Percentiles rank a stretch among this genome's conserved stretches.
Conservation (phyloP, 257 asterid genomes). For the Fraxinus americana region DNA sequence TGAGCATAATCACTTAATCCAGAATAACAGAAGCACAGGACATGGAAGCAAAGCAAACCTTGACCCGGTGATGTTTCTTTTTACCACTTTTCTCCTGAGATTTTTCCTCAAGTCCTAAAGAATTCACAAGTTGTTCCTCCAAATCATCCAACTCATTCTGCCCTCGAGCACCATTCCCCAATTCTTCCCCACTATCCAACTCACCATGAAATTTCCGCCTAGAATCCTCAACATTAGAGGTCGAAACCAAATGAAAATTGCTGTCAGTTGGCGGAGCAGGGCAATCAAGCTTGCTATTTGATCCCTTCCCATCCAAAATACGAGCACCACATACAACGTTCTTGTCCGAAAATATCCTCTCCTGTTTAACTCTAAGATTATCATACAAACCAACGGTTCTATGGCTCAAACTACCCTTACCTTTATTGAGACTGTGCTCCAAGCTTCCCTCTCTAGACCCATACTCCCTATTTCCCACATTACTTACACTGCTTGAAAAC, state of each 20-base stretch:
- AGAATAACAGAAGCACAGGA: constrained; percentile 11
- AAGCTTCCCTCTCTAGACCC: constrained; percentile 33
- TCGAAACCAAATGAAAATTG: constrained; percentile 40
- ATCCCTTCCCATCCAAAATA: constrained; percentile 27
- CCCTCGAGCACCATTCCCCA: constrained; percentile 25
- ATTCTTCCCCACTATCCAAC: constrained; percentile 28
- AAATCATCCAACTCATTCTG: constrained; percentile 44
- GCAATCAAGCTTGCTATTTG: constrained; percentile 41
- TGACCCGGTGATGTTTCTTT: constrained; percentile 59
- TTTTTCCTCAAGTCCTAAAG: constrained; percentile 57
- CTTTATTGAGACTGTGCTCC: constrained; percentile 44
- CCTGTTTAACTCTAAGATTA: constrained; percentile 15
- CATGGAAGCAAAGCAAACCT: constrained; percentile 43
- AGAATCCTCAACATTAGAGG: too few species aligned
- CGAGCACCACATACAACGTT: constrained; percentile 17
- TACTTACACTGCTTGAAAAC: constrained; percentile 40
- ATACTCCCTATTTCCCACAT: constrained; percentile 30
- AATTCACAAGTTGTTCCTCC: constrained; percentile 50
- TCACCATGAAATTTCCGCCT: constrained; percentile 32
- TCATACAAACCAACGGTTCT: constrained; percentile 6
- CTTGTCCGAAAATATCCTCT: constrained; percentile 3
- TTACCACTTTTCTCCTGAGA: constrained; percentile 49
- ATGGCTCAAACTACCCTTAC: constrained; percentile 33
- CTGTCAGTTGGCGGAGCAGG: constrained; percentile 45
- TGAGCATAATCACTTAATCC: not conserved